Conservation (phyloP, 2,329 filamentous ascomycete species). For the Byssochlamys sp. region DNA sequence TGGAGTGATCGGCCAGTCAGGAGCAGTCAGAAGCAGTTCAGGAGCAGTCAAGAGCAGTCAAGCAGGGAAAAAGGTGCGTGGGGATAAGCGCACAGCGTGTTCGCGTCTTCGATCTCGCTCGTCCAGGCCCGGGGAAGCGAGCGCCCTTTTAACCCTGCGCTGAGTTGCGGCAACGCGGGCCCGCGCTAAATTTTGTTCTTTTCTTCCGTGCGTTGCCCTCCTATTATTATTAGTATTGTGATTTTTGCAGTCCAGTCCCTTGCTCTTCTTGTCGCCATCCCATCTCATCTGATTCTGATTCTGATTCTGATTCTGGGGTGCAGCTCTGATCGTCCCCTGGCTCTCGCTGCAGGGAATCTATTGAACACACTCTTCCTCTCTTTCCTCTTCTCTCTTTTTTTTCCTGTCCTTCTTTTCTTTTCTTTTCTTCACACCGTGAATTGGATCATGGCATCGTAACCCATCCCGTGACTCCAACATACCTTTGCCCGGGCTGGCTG, state of each 20-base stretch:
- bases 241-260: background rate
- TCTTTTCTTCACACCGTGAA: background rate
- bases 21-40: too few species aligned
- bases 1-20: background rate
- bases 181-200: slow-evolving; percentile 13
- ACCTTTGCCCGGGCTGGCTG: background rate
- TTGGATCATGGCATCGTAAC: background rate
- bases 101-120: background rate
- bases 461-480: background rate
- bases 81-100: background rate
- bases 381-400: slow-evolving; percentile 5
- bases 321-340: background rate
- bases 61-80: background rate
- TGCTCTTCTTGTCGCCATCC: background rate
- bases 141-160: slow-evolving; percentile 30
- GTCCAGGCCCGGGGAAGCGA: slow-evolving; percentile 10
- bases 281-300: too few species aligned
- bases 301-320: background rate
- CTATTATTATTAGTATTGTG: slow-evolving; percentile 1
- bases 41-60: background rate
- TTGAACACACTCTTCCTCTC: slow-evolving; percentile 2
- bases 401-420: background rate
- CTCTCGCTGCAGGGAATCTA: background rate
- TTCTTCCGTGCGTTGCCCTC: slow-evolving; percentile 1
- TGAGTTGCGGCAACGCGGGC: slow-evolving; percentile 4